phyloP scores from a whole-genome alignment of 2,329 filamentous ascomycete species.

The Trichothecium roseum region DNA sequence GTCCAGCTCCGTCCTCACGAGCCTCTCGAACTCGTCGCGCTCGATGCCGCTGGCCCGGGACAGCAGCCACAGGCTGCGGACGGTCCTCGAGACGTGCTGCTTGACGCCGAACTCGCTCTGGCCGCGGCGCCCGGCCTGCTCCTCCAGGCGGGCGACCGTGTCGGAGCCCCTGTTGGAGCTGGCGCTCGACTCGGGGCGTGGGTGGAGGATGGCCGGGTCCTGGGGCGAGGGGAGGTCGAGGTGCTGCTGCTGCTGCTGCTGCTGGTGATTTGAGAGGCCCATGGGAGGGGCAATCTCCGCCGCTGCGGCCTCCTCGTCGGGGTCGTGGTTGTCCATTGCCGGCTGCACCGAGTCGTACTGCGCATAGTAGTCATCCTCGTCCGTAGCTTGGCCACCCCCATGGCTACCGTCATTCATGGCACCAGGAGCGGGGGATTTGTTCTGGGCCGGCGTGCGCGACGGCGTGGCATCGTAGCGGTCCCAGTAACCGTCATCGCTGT shows the following conservation, averaged over 20 bases:
- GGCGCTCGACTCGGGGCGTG: conserved; percentile 48
- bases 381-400: conserved; percentile 20
- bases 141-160: conserved; percentile 50
- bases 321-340: conserved; percentile 70
- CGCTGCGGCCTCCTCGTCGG: conserved; percentile 50
- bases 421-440: conserved; percentile 51
- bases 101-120: conserved; percentile 64
- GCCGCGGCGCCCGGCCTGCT: conserved; percentile 43
- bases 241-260: not conserved
- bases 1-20: conserved; percentile 63
- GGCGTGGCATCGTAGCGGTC: conserved; percentile 66
- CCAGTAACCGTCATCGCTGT: conserved; percentile 74
- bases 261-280: conserved; percentile 10
- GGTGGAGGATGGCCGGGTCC: conserved; percentile 30
- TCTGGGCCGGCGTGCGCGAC: conserved; percentile 49
- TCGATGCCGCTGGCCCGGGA: conserved; percentile 63
- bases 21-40: conserved; percentile 61
- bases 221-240: not conserved
- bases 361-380: conserved; percentile 64
- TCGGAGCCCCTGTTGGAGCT: conserved; percentile 44
- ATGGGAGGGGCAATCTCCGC: conserved; percentile 22
- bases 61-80: conserved; percentile 66
- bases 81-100: conserved; percentile 67
- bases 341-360: conserved; percentile 72
- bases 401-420: conserved; percentile 8